A percentile compares a stretch with the other conserved stretches of the same genome.
phyloP scores from a whole-genome alignment of 352 stramenopile genomes.

The Phytophthora cryptogea region DNA sequence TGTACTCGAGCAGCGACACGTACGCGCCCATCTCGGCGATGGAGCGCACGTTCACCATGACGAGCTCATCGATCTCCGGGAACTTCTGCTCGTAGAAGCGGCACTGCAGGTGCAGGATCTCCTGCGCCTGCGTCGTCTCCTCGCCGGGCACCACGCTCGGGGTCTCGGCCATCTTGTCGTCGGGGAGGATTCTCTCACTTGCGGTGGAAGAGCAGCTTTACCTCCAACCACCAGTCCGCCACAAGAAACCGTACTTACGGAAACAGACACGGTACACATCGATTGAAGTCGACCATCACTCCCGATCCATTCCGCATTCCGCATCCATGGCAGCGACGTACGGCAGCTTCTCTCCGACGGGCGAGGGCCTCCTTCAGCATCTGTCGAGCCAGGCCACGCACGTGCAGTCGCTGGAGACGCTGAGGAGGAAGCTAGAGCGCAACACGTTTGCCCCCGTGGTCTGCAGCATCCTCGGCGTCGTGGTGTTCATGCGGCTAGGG shows the following conservation, averaged over 20 bases:
- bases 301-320: neutral
- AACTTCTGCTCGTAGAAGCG: constrained; percentile 94
- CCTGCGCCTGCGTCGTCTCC: constrained; percentile 53
- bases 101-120: constrained; percentile 85
- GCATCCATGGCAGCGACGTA: constrained; percentile 6
- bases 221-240: constrained; percentile 7
- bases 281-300: constrained; percentile 34
- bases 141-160: constrained; percentile 36
- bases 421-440: constrained; percentile 30
- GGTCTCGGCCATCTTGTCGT: constrained; percentile 34
- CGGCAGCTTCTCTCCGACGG: constrained; percentile 8
- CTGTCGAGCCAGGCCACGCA: constrained; percentile 8
- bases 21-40: constrained; percentile 99
- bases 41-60: constrained; percentile 95
- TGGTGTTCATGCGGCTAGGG: constrained; percentile 61
- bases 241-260: constrained; percentile 17
- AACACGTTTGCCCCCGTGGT: constrained; percentile 53
- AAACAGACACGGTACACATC: neutral
- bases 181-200: constrained; percentile 26
- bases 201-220: constrained; percentile 7
- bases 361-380: constrained; percentile 8
- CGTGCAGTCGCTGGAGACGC: constrained; percentile 9
- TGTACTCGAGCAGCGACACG: constrained; percentile 99
- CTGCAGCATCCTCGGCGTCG: constrained; percentile 58
- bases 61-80: constrained; percentile 98